Conservation (phyloP, 345 rosid species). For the Eucalyptus tenuipes region DNA sequence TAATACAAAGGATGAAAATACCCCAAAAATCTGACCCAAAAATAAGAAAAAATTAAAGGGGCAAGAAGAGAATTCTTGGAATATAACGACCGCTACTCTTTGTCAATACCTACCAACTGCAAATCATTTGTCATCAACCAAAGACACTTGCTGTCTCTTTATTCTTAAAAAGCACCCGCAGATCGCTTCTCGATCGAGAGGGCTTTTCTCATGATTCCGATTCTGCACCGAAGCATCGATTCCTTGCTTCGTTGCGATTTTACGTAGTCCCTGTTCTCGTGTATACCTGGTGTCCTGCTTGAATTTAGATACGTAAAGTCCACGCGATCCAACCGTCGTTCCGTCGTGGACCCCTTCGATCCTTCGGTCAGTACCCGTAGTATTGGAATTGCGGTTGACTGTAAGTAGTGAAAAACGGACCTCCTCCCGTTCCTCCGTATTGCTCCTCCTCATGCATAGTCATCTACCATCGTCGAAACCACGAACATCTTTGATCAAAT, state of each 20-base stretch:
- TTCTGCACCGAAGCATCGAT: background rate
- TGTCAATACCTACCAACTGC: background rate
- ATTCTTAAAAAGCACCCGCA: background rate
- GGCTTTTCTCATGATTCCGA: background rate
- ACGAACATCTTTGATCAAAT: background rate
- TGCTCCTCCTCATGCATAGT: slow-evolving; percentile 33
- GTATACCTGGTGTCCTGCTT: background rate
- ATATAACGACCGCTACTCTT: background rate
- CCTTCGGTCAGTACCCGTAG: background rate
- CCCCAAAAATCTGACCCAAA: background rate
- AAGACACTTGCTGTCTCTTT: background rate
- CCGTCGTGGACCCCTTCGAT: background rate
- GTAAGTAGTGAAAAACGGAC: background rate
- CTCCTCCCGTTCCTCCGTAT: background rate
- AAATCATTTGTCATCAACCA: background rate
- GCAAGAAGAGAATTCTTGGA: background rate
- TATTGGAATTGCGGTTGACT: background rate
- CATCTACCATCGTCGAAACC: background rate
- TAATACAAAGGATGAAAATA: background rate
- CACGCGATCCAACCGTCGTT: background rate
- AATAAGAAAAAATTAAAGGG: background rate
- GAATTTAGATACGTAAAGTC: background rate
- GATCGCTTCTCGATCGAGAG: background rate
- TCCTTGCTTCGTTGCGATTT: background rate
- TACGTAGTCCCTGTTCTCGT: background rate